A percentile compares a stretch with the other conserved stretches of the same genome.
These are phyloP conservation scores for Dunaliella primolecta DNA, from an alignment of 139 green algal species.

Conservation along the genomic window DNA sequence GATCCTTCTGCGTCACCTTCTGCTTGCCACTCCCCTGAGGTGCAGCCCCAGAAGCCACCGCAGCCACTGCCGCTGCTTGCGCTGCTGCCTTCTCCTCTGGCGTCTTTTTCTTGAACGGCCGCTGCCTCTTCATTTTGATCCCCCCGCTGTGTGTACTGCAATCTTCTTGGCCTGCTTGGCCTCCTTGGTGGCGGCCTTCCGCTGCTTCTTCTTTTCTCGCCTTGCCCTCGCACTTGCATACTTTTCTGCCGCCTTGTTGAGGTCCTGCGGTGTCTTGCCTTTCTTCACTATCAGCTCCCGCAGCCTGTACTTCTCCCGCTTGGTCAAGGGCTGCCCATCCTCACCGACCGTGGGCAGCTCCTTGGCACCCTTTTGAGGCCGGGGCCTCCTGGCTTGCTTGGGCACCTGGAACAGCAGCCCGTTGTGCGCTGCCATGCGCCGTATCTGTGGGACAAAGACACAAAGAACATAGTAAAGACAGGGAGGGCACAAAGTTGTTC, in stretches of 20 bases:
- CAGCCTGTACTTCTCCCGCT: background rate
- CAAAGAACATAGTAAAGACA: background rate
- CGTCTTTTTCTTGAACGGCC: background rate
- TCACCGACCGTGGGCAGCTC: background rate
- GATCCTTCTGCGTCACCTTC: background rate
- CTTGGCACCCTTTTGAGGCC: background rate
- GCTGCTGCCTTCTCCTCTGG: background rate
- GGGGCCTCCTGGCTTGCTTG: background rate
- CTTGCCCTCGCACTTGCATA: background rate
- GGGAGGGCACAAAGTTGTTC: too few species aligned
- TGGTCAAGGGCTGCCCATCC: background rate
- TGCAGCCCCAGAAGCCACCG: background rate
- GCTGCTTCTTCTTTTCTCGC: background rate
- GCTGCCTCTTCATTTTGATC: background rate
- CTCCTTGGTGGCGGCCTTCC: background rate
- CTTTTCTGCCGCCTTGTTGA: background rate
- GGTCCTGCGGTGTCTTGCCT: background rate
- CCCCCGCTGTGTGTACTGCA: background rate
- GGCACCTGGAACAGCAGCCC: background rate
- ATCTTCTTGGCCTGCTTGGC: background rate
- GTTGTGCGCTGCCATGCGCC: conserved; percentile 9
- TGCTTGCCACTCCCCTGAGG: too few species aligned
- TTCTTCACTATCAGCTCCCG: background rate
- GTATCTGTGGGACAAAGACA: background rate
- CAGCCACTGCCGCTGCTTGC: background rate